A percentile compares a stretch with the other conserved stretches of the same genome.
Evolutionary conservation across 495 filamentous ascomycete genomes (phyloP).

Genomic region (Podospora sp.): DNA sequence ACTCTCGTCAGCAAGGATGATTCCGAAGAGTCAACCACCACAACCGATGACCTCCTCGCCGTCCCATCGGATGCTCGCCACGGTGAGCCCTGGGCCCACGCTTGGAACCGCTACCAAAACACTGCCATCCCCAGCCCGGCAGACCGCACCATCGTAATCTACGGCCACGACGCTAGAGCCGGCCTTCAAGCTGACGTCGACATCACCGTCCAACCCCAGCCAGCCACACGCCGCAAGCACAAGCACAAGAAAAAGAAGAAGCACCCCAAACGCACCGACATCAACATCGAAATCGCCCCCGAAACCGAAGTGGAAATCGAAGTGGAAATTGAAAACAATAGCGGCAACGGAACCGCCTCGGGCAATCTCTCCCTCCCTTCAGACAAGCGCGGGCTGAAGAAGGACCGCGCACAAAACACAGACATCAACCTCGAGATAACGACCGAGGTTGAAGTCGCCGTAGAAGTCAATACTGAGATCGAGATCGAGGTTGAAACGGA

Average conservation of each 20-base stretch:
- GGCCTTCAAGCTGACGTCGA: conserved; percentile 56
- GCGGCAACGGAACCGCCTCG: not conserved
- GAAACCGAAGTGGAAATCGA: conserved; percentile 13
- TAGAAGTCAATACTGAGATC: not conserved
- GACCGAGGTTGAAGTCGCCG: too few relatives aligned
- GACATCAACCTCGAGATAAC: conserved; percentile 13
- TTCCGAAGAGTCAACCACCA: conserved; percentile 12
- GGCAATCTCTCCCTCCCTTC: not conserved
- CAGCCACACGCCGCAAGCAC: not conserved
- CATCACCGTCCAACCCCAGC: conserved; percentile 39
- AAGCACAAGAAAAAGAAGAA: conserved; percentile 6
- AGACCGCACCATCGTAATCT: conserved; percentile 61
- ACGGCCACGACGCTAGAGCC: conserved; percentile 80
- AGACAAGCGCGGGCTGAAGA: not conserved
- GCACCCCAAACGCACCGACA: not conserved
- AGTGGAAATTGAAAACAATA: not conserved
- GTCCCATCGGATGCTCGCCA: conserved; percentile 60
- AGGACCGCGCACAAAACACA: not conserved
- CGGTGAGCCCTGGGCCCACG: conserved; percentile 69
- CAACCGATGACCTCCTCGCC: conserved; percentile 30
- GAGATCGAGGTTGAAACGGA: conserved; percentile 14
- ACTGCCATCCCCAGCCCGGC: conserved; percentile 14
- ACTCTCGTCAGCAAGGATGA: not conserved
- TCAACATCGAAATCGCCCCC: conserved; percentile 8
- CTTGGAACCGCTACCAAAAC: conserved; percentile 49